These are phyloP conservation scores for Parathielavia appendiculata DNA, from an alignment of 495 filamentous ascomycete species.

Conservation along the genomic window DNA sequence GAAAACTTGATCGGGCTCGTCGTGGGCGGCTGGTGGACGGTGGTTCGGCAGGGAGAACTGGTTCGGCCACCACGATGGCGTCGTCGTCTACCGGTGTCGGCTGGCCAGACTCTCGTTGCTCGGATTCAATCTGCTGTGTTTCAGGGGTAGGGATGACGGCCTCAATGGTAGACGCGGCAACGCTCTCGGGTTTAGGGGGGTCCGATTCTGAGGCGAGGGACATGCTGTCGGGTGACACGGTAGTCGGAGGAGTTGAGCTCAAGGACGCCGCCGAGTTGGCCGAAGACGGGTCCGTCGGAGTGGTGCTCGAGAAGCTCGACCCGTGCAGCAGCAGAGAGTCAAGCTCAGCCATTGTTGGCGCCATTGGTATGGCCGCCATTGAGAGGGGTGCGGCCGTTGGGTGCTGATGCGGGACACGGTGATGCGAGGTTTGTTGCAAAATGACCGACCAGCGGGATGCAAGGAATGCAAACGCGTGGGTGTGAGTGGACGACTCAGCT, in stretches of 20 bases:
- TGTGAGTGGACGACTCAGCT: conserved; percentile 15
- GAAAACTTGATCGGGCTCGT: conserved; percentile 42
- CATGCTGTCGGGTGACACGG: conserved; percentile 40
- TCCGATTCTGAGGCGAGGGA: conserved; percentile 41
- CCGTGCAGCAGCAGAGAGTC: conserved; percentile 23
- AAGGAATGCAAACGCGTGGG: conserved; percentile 14
- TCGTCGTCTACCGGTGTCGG: conserved; percentile 28
- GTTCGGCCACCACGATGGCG: conserved; percentile 37
- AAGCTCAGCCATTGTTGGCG: conserved; percentile 22
- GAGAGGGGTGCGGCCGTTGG: not conserved
- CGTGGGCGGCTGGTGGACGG: conserved; percentile 35
- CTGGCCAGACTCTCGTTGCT: conserved; percentile 22
- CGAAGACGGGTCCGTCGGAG: conserved; percentile 36
- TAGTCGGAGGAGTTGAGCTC: conserved; percentile 47
- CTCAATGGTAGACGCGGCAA: conserved; percentile 19
- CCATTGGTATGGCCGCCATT: conserved; percentile 18
- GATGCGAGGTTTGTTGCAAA: not conserved
- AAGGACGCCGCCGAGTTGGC: conserved; percentile 42
- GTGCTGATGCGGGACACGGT: not conserved
- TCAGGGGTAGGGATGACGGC: conserved; percentile 21
- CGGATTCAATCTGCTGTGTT: conserved; percentile 22
- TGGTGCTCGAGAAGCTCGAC: conserved; percentile 31
- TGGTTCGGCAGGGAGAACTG: conserved; percentile 16
- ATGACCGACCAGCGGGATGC: not conserved
- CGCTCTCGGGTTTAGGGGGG: conserved; percentile 20